Evolutionary conservation across 768 basidiomycete genomes (phyloP), one percentile per base, ranked within the genome.

Genomic region (Cystofilobasidium ferigula): DNA sequence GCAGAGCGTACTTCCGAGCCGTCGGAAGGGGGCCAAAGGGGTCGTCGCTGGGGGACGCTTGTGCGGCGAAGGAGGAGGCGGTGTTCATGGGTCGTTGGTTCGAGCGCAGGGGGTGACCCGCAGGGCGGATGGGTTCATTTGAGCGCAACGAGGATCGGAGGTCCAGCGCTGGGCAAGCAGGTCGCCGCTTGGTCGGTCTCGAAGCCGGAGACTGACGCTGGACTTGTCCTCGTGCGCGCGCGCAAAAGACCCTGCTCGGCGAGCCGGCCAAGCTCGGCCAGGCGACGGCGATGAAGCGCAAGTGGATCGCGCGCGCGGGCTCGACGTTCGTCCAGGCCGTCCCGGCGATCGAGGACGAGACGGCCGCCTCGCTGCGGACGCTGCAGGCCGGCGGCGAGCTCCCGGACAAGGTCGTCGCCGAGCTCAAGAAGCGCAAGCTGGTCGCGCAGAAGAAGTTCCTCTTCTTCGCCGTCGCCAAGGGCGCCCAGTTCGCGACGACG

Each of bases 241-340:
- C 0, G 6, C 18, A 9, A 22, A 48, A 77, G 74, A 73, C 74
- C 68, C 64, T 70, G n/a, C 82, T 98, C 18, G 94, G 94, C 18
- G 87, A 88, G 64, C 91, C 95, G 9, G 85, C 89, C 20, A 95
- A 93, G 78, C 83, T 97, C 64, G 95, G 95, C 0, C 95, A 98
- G 78, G 87, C 87, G 12, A 83, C 87, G 70, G 95, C 94, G 24
- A 95, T 99, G 82, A 97, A 93, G 79, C 91, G 88, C 71, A 88
- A 87, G 63, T 99, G 95, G 95, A 90, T 98, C 69, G 81, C 80
- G 26, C 98, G 97, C 76, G 87, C 94, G 69, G 89, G 88, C 10
- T 82, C 83, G 69, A 89, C 74, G 0, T 83, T 99, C 70, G 84
- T 94, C 54, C 87, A 88, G 78, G 80, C 85, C 69, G 93, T 80